Base-by-base conservation (phyloP, 1,284 basidiomycete genomes). In the Afroboletus lepidellus region DNA sequence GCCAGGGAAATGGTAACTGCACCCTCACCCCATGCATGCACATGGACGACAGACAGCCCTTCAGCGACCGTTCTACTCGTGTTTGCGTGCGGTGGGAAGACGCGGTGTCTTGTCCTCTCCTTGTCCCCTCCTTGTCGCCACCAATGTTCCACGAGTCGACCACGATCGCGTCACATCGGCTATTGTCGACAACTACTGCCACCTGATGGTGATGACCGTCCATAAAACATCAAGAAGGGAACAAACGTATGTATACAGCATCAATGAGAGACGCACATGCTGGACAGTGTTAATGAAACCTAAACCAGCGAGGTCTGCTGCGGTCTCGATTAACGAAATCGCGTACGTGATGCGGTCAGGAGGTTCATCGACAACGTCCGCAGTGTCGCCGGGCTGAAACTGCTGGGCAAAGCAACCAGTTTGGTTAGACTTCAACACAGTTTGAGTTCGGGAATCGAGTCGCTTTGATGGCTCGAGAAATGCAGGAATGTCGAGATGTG, bases 331-430 rank as follows among this genome's bases (percentile, higher is more conserved):
- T 13, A 78, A 78, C 59, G 78, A 78, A 30, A 85, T 60, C 50
- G 80, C 74, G 73, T 90, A 90, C 18, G 73, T 53, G 54, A 58
- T 69, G 44, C 84, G 84, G 43, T 76, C 77, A 16, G 81, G 77
- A 16, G 42, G 89, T 49, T 84, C 85, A 20, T 69, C 70, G 0
- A 77, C 70, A 30, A 89, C 81, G 42, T 73, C 73, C 23, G 77
- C 77, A 29, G 75, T 74, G 23, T 82, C 81, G 39, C 76, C 75
- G 46, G 60, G 63, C 84, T 79, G 48, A 84, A 60, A 55, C 82
- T 80, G 74, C 87, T 84, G 82, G 90, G 89, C 72, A 89, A 87
- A 11, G 74, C 78, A 62, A n/a, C n/a, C n/a, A 84, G 84, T 43
- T 70, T 69, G 50, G 61, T 73, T 8, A 85, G 81, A 86, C 72